phyloP scores from a whole-genome alignment of 2,329 filamentous ascomycete species.

The Colletotrichum lupini region DNA sequence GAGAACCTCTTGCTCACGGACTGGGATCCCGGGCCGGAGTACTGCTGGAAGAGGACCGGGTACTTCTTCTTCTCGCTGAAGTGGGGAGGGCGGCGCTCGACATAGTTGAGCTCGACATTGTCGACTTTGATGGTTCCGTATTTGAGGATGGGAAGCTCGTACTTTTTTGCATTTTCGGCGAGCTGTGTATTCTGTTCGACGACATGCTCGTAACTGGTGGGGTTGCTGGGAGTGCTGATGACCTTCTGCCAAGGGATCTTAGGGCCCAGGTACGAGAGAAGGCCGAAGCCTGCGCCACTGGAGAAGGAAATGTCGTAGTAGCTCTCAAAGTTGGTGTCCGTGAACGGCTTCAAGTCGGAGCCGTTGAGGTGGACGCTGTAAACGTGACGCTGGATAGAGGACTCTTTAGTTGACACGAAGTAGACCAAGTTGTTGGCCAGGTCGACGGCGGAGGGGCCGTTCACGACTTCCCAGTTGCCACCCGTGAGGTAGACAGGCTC shows the following conservation, averaged over 20 bases:
- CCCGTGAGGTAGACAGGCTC: conserved; percentile 88
- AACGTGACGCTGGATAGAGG: conserved; percentile 88
- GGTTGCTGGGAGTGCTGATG: conserved; percentile 80
- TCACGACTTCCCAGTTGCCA: conserved; percentile 91
- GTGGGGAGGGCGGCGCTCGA: conserved; percentile 90
- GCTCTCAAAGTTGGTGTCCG: conserved; percentile 77
- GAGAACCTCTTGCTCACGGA: conserved; percentile 82
- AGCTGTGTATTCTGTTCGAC: conserved; percentile 84
- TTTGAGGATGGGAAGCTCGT: conserved; percentile 84
- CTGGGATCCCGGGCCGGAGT: conserved; percentile 95
- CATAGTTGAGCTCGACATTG: conserved; percentile 74
- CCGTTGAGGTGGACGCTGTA: conserved; percentile 91
- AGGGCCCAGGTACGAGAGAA: conserved; percentile 88
- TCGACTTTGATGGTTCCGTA: conserved; percentile 90
- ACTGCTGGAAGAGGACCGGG: conserved; percentile 93
- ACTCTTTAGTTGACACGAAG: conserved; percentile 87
- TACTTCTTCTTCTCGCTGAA: conserved; percentile 88
- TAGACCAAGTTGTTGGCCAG: conserved; percentile 89
- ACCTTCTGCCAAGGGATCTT: conserved; percentile 92
- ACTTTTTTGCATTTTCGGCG: conserved; percentile 74
- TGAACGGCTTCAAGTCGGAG: conserved; percentile 76
- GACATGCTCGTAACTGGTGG: conserved; percentile 71
- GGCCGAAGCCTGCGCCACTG: conserved; percentile 79
- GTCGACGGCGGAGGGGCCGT: conserved; percentile 86
- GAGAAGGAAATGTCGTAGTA: conserved; percentile 91